phyloP scores from a whole-genome alignment of 2,329 filamentous ascomycete genomes.

The Mycosphaerelloides madeirae region DNA sequence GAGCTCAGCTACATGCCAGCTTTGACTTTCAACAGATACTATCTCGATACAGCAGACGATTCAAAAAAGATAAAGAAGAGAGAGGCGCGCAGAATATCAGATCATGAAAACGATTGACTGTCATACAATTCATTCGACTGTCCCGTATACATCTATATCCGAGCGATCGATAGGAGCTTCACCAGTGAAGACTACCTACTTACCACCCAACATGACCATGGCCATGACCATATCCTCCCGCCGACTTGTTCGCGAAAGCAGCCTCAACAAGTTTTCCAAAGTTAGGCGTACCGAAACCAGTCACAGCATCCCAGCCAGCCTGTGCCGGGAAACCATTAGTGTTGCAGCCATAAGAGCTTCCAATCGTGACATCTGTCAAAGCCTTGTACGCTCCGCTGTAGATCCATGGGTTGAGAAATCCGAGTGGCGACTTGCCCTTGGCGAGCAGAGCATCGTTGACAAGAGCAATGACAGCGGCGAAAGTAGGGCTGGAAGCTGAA shows the following conservation, averaged over 20 bases:
- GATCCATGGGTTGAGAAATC: conserved; percentile 58
- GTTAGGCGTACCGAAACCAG: conserved; percentile 28
- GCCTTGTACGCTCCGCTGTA: conserved; percentile 47
- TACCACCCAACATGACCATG: background rate
- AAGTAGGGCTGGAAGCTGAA: conserved; percentile 55
- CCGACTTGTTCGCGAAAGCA: conserved; percentile 12
- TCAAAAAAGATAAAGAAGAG: too few relatives aligned
- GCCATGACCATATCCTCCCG: background rate
- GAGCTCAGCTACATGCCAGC: too few relatives aligned
- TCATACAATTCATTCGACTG: too few relatives aligned
- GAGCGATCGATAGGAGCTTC: too few relatives aligned
- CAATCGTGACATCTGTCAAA: conserved; percentile 46
- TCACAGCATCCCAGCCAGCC: conserved; percentile 31
- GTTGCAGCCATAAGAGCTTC: conserved; percentile 25
- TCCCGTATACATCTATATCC: too few relatives aligned
- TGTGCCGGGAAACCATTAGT: conserved; percentile 27
- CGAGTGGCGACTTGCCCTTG: conserved; percentile 47
- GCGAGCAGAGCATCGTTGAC: conserved; percentile 59
- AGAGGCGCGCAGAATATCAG: too few relatives aligned
- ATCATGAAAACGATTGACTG: too few relatives aligned
- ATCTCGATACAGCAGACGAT: too few relatives aligned
- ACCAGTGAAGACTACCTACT: background rate
- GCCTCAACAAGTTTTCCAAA: conserved; percentile 24
- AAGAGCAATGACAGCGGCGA: conserved; percentile 55
- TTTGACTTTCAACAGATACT: too few relatives aligned